These are phyloP conservation scores for Pyrus hybrid DNA, from an alignment of 331 rosid genomes.

Conservation along the genomic window DNA sequence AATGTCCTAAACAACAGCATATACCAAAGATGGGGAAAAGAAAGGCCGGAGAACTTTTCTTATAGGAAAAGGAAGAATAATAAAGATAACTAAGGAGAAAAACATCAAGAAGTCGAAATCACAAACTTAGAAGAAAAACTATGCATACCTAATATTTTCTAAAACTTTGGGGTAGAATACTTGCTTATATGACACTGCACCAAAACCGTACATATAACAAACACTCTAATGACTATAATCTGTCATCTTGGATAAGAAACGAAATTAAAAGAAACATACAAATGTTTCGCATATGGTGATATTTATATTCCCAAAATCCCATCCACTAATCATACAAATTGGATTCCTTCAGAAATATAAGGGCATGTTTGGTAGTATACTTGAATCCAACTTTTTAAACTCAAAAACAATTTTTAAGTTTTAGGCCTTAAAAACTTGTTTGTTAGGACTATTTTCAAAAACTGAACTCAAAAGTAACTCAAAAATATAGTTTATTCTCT, in stretches of 20 bases:
- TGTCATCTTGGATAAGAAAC: too few species aligned
- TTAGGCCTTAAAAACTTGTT: too few species aligned
- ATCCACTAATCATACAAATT: background rate
- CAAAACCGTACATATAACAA: background rate
- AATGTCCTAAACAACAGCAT: background rate
- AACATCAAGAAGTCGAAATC: background rate
- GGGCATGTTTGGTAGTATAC: too few species aligned
- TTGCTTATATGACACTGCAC: background rate
- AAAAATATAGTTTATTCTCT: too few species aligned
- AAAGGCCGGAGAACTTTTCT: background rate
- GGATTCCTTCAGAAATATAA: background rate
- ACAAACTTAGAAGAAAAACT: background rate
- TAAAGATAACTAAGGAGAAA: background rate
- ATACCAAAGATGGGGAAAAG: background rate
- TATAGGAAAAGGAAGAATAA: background rate
- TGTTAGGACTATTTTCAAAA: too few species aligned
- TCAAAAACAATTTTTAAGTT: too few species aligned
- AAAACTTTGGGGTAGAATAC: background rate
- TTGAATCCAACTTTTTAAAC: too few species aligned
- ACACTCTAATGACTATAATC: background rate
- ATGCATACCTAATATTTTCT: background rate
- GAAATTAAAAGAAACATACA: background rate
- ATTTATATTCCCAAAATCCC: background rate
- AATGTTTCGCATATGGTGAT: background rate
- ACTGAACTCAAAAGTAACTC: too few species aligned